Percentiles rank a stretch among this genome's conserved stretches.
These are phyloP conservation scores for Acanthamoeba lenticulata DNA, from an alignment of 208 protist species.

Conservation along the genomic window DNA sequence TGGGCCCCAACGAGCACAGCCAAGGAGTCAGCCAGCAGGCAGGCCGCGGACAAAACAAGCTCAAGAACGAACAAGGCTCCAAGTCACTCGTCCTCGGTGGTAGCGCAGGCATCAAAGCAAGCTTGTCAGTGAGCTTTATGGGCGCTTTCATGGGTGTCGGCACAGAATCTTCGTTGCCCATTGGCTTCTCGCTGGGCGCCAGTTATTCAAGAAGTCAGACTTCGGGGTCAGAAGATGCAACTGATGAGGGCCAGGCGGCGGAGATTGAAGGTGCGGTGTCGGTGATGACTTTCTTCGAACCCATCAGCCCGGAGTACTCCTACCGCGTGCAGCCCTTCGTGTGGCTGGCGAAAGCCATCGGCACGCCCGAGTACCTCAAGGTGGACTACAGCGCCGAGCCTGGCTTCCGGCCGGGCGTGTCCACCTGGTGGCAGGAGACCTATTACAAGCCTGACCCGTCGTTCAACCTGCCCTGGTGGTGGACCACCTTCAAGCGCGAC, in stretches of 20 bases:
- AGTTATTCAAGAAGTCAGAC: not conserved
- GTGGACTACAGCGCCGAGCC: not conserved
- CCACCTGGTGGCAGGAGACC: not conserved
- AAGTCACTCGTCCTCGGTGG: too few species aligned
- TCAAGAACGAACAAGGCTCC: too few species aligned
- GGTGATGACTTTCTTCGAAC: not conserved
- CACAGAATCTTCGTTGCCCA: not conserved
- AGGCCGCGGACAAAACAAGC: too few species aligned
- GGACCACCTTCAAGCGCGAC: too few species aligned
- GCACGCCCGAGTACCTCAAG: not conserved
- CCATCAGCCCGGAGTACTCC: not conserved
- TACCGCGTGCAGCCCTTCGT: not conserved
- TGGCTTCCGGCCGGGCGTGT: too few species aligned
- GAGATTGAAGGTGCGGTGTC: not conserved
- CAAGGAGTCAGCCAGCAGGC: too few species aligned
- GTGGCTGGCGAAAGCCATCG: not conserved
- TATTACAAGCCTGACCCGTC: not conserved
- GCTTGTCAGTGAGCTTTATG: too few species aligned
- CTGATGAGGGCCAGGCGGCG: too few species aligned
- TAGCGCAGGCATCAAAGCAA: too few species aligned
- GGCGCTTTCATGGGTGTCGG: too few species aligned
- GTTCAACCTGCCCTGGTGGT: not conserved
- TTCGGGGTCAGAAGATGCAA: not conserved
- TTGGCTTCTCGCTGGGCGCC: not conserved
- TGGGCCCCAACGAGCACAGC: not conserved